phyloP scores from a whole-genome alignment of 2,329 filamentous ascomycete genomes.

The Diaporthe vaccinii region DNA sequence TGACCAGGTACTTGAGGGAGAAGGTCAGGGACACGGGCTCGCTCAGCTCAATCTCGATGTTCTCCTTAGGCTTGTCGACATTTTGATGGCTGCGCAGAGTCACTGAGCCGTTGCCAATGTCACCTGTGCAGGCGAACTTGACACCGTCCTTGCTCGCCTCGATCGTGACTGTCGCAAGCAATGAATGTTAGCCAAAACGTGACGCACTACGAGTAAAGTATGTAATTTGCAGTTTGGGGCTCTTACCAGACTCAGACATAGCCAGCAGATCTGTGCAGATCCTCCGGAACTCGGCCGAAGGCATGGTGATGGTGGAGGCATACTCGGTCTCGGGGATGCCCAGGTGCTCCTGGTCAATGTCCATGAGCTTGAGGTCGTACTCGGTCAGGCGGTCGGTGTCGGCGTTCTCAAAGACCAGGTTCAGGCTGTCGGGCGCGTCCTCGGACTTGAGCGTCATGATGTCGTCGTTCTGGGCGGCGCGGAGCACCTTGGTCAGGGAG shows the following conservation, averaged over 20 bases:
- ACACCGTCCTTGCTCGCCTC: constrained; percentile 97
- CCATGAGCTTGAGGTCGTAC: constrained; percentile 99
- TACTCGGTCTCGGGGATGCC: constrained; percentile 99
- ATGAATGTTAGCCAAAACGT: not conserved
- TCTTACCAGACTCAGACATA: constrained; percentile 93
- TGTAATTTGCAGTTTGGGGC: not conserved
- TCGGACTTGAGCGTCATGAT: constrained; percentile 97
- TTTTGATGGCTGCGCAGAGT: constrained; percentile 90
- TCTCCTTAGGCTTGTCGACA: constrained; percentile 88
- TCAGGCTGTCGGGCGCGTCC: constrained; percentile 94
- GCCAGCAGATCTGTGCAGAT: constrained; percentile 94
- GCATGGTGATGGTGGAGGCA: constrained; percentile 90
- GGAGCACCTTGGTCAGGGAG: constrained; percentile 96
- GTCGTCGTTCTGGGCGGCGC: constrained; percentile 93
- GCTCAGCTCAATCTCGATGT: constrained; percentile 89
- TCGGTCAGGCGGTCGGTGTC: constrained; percentile 94
- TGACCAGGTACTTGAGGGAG: constrained; percentile 98
- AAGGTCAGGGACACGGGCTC: constrained; percentile 97
- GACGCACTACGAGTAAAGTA: not conserved
- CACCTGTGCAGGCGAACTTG: constrained; percentile 92
- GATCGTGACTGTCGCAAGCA: constrained; percentile 79
- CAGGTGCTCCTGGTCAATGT: constrained; percentile 99
- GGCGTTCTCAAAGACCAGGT: constrained; percentile 93
- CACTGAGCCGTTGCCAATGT: constrained; percentile 96
- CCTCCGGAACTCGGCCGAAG: constrained; percentile 88